Evolutionary conservation across 83 land plant genomes (phyloP), one percentile per base, ranked within the genome.

Genomic region (Picea abies): DNA sequence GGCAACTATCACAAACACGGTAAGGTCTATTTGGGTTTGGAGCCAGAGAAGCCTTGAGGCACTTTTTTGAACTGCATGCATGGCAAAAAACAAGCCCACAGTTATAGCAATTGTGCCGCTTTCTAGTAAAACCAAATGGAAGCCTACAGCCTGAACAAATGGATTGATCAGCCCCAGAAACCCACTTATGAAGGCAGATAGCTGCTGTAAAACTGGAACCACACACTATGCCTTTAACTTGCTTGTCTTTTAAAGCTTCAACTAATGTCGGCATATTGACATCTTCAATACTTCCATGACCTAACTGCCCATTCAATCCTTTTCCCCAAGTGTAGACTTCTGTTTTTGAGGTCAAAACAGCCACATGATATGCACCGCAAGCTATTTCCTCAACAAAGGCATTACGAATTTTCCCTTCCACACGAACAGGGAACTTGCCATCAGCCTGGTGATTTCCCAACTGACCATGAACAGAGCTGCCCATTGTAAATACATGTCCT

Each of bases 281-380:
- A 85, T 93, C 83, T 83, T 90, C 87, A 32, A 71, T 82, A 64
- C 89, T 92, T 44, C 98, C 96, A 88, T 95, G 98, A 22, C 98
- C 98, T 61, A 95, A 78, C 49, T 88, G 90, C 58, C 98, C 98
- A 91, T 96, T 90, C 78, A 91, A 69, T 79, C 98, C 98, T 73
- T 92, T 96, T 60, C 98, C 98, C 98, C 98, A 94, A 8, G 98
- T 94, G 79, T 88, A 96, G 20, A 96, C 92, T 83, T 94, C 92
- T 58, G 88, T 80, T 81, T 88, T 92, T 32, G 95, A 85, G 49
- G 97, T 94, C 86, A 96, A 85, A 78, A 88, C 93, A 20, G 95
- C 98, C 70, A 94, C 95, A 89, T 94, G 98, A 77, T 92, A 85
- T 19, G 95, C 88, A 76, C 98, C 98, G 83, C 98, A 96, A 10